Evolutionary conservation across 2,329 filamentous ascomycete genomes (phyloP).

Genomic region (Colletotrichum destructivum): DNA sequence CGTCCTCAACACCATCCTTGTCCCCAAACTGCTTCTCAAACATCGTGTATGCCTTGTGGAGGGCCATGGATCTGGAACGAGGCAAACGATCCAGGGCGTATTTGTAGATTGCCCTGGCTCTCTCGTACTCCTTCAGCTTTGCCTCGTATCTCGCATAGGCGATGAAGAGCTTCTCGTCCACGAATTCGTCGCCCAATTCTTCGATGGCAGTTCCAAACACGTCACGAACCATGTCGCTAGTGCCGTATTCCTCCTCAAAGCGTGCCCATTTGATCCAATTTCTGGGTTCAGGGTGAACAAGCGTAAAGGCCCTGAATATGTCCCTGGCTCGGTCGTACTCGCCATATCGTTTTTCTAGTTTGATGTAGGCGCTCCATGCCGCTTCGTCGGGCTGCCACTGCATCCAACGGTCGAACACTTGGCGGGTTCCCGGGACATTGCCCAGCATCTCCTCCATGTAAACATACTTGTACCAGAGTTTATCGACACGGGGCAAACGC

Average conservation of each 20-base stretch:
- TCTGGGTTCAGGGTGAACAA: conserved; percentile 92
- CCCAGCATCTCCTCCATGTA: conserved; percentile 99
- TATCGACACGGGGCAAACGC: conserved; percentile 90
- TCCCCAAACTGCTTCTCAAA: conserved; percentile 99
- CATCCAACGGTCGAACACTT: conserved; percentile 99
- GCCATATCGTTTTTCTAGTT: conserved; percentile 94
- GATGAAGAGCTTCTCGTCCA: conserved; percentile 96
- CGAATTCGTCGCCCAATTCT: conserved; percentile 91
- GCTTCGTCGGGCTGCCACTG: conserved; percentile 97
- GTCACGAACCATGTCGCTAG: conserved; percentile 90
- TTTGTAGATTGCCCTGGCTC: conserved; percentile 95
- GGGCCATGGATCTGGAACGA: conserved; percentile 83
- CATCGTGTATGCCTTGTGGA: conserved; percentile 96
- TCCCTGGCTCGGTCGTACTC: conserved; percentile 92
- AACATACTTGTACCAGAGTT: conserved; percentile 99
- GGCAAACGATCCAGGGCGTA: conserved; percentile 94
- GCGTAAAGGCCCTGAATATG: conserved; percentile 91
- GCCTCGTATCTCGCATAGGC: conserved; percentile 96
- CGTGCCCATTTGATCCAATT: conserved; percentile 99
- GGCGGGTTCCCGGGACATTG: conserved; percentile 91
- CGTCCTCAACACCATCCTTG: conserved; percentile 92
- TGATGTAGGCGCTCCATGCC: conserved; percentile 96
- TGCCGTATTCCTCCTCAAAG: conserved; percentile 96
- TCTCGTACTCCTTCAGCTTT: conserved; percentile 95
- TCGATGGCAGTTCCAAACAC: conserved; percentile 93